Evolutionary conservation across 306 rosid species (phyloP).

Genomic region (Malus asiatica): DNA sequence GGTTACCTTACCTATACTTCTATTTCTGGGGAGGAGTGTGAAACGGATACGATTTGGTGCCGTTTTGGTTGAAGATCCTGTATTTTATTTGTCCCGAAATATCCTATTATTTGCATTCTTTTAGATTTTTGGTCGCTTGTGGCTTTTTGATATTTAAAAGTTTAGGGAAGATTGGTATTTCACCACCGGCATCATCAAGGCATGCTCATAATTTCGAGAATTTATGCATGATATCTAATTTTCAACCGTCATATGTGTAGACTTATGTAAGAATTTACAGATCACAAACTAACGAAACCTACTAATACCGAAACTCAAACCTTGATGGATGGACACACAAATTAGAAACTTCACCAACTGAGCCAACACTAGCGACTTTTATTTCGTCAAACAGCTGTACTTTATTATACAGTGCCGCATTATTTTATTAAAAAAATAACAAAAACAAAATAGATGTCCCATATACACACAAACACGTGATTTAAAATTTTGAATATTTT

Average conservation of each 20-base stretch:
- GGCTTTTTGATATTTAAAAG: background rate
- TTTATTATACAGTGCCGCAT: background rate
- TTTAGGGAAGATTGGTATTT: too few relatives aligned
- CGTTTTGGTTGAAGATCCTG: background rate
- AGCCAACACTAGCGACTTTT: background rate
- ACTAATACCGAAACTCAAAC: too few relatives aligned
- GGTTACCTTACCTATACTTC: too few relatives aligned
- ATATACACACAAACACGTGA: background rate
- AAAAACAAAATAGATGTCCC: background rate
- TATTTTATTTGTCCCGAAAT: too few relatives aligned
- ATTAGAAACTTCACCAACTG: too few relatives aligned
- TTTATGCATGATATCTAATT: too few relatives aligned
- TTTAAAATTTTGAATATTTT: background rate
- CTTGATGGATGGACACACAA: too few relatives aligned
- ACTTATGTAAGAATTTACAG: too few relatives aligned
- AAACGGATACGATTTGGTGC: background rate
- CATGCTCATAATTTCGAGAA: too few relatives aligned
- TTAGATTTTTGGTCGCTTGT: too few relatives aligned
- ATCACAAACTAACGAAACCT: too few relatives aligned
- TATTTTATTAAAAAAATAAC: background rate
- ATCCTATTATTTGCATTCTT: background rate
- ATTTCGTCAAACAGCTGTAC: background rate
- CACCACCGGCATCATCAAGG: too few relatives aligned
- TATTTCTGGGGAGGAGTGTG: background rate
- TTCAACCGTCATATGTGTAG: accelerated